Conservation (phyloP, 352 stramenopile species). For the Blastocystis sp. region DNA sequence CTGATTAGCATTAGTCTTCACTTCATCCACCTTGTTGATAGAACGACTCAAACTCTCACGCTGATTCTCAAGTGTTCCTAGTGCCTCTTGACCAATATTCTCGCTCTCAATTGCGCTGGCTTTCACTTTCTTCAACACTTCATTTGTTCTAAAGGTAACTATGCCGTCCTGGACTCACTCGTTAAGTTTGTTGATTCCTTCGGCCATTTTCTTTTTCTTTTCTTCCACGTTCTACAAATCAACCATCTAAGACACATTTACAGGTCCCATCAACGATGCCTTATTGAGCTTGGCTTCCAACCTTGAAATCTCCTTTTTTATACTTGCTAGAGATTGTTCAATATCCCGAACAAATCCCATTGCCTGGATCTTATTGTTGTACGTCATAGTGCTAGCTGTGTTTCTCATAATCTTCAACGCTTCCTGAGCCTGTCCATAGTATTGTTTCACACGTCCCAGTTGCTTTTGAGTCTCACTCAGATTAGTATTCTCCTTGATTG, state of each 20-base stretch:
- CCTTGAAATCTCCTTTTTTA: conserved; percentile 51
- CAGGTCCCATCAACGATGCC: conserved; percentile 27
- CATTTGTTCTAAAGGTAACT: conserved; percentile 19
- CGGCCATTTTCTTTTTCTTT: conserved; percentile 66
- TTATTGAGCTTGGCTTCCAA: conserved; percentile 60
- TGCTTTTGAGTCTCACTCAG: conserved; percentile 51
- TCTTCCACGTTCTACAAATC: conserved; percentile 41
- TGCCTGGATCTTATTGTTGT: conserved; percentile 66
- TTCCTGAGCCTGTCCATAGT: conserved; percentile 53
- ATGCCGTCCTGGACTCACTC: neutral
- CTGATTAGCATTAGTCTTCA: conserved; percentile 63
- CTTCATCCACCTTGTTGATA: conserved; percentile 57
- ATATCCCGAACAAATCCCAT: conserved; percentile 63
- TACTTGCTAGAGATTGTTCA: conserved; percentile 52
- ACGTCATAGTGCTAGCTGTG: conserved; percentile 57
- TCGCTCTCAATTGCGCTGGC: conserved; percentile 40
- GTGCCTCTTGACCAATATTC: conserved; percentile 37
- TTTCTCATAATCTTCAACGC: conserved; percentile 56
- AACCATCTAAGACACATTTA: neutral
- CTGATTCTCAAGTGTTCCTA: conserved; percentile 33
- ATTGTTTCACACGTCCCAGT: conserved; percentile 45
- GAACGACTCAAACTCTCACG: conserved; percentile 37
- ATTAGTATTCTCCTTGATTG: conserved; percentile 61
- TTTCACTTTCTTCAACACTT: conserved; percentile 56
- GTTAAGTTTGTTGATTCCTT: conserved; percentile 47